These are phyloP conservation scores for Amanita polypyramis DNA, from an alignment of 768 basidiomycete genomes.

Conservation along the genomic window DNA sequence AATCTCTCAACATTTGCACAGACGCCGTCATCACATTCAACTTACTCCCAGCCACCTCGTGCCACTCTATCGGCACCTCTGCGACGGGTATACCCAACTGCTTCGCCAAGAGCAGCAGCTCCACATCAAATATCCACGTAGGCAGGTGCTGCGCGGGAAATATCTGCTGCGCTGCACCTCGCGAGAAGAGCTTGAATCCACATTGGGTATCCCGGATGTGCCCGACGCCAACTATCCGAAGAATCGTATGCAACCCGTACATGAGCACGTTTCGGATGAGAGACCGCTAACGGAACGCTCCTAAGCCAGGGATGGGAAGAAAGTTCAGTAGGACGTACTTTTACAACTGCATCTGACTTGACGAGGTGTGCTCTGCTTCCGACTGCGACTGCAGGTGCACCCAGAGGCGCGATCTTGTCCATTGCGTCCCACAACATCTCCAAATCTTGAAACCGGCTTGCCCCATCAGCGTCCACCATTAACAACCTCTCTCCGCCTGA, in stretches of 20 bases:
- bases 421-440: slow-evolving; percentile 70
- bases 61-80: slow-evolving; percentile 89
- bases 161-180: slow-evolving; percentile 66
- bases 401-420: slow-evolving; percentile 43
- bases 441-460: slow-evolving; percentile 79
- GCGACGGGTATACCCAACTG: slow-evolving; percentile 65
- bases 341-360: slow-evolving; percentile 85
- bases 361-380: slow-evolving; percentile 93
- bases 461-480: slow-evolving; percentile 94
- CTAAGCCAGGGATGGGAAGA: background rate
- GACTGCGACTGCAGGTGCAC: slow-evolving; percentile 56
- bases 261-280: slow-evolving; percentile 84
- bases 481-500: slow-evolving; percentile 67
- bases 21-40: slow-evolving; percentile 78
- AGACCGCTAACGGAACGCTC: slow-evolving; percentile 76
- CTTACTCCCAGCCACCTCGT: slow-evolving; percentile 90
- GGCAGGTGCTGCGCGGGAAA: slow-evolving; percentile 83
- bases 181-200: slow-evolving; percentile 94
- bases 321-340: slow-evolving; percentile 35
- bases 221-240: slow-evolving; percentile 81
- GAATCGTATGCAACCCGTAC: slow-evolving; percentile 86
- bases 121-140: slow-evolving; percentile 97
- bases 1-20: slow-evolving; percentile 81
- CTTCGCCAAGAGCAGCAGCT: slow-evolving; percentile 79
- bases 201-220: slow-evolving; percentile 94